Conservation (phyloP, 331 rosid genomes). For the Saraca asoca region DNA sequence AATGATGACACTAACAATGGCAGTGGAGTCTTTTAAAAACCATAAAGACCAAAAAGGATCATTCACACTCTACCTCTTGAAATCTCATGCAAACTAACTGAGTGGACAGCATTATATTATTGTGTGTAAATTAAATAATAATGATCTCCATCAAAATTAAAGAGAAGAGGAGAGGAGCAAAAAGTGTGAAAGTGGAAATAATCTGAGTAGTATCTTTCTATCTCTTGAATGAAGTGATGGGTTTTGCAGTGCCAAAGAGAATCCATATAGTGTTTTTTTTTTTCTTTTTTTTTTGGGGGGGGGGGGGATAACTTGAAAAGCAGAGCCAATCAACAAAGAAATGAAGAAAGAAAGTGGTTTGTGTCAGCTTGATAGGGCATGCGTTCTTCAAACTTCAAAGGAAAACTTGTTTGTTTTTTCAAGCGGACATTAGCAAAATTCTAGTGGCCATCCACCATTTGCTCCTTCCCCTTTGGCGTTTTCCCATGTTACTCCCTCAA, state of each 20-base stretch:
- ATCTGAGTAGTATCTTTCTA: conserved; percentile 71
- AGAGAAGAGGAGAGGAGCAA: conserved; percentile 41
- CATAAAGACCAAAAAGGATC: conserved; percentile 48
- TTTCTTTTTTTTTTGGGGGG: too few relatives aligned
- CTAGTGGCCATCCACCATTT: conserved; percentile 20
- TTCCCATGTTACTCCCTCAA: conserved; percentile 46
- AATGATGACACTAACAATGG: conserved; percentile 68
- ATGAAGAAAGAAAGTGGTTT: conserved; percentile 30
- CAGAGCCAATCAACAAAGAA: conserved; percentile 50
- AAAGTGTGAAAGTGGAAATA: conserved; percentile 60
- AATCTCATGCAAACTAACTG: conserved; percentile 56
- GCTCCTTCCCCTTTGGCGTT: conserved; percentile 62
- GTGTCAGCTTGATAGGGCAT: conserved; percentile 64
- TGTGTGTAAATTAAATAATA: too few relatives aligned
- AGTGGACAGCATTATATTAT: conserved; percentile 22
- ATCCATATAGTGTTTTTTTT: too few relatives aligned
- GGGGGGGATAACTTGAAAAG: conserved; percentile 67
- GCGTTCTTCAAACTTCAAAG: conserved; percentile 62
- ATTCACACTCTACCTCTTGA: conserved; percentile 29
- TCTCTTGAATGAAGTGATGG: conserved; percentile 80
- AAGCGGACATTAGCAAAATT: conserved; percentile 2
- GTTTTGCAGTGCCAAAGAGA: conserved; percentile 64
- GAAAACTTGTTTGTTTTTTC: conserved; percentile 41
- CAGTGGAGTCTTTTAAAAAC: conserved; percentile 48
- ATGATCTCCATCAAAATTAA: background rate